These are phyloP conservation scores for Phylloporus sp. DNA, from an alignment of 768 basidiomycete species.

Conservation along the genomic window DNA sequence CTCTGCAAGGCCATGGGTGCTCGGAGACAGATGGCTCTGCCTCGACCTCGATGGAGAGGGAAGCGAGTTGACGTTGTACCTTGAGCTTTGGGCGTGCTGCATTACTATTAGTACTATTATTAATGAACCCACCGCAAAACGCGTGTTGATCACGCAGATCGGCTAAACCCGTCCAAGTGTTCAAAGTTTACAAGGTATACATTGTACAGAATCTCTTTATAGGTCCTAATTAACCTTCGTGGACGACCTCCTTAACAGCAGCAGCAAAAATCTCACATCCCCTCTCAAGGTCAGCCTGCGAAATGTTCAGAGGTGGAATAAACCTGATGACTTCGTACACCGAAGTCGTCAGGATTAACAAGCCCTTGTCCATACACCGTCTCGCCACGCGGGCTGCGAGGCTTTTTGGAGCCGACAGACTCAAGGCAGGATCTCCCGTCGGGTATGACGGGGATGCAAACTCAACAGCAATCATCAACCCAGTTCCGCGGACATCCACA, in stretches of 20 bases:
- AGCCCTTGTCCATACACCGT: constrained; percentile 80
- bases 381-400: constrained; percentile 70
- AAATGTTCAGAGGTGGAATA: constrained; percentile 88
- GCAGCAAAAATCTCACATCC: constrained; percentile 63
- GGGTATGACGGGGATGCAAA: constrained; percentile 63
- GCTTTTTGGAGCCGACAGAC: constrained; percentile 40
- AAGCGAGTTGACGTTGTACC: constrained; percentile 2
- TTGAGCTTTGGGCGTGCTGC: constrained; percentile 7
- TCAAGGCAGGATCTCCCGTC: constrained; percentile 43
- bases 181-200: neutral
- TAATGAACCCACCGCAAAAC: neutral
- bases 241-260: constrained; percentile 67
- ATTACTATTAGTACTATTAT: neutral
- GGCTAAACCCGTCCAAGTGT: constrained; percentile 4
- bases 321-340: constrained; percentile 87
- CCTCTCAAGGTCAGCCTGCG: constrained; percentile 66
- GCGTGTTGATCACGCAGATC: neutral
- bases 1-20: constrained; percentile 14
- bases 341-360: constrained; percentile 87
- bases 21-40: neutral
- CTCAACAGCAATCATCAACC: constrained; percentile 86
- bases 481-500: constrained; percentile 83
- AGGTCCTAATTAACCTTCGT: constrained; percentile 28
- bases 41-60: constrained; percentile 14
- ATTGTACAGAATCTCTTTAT: neutral